Evolutionary conservation across 352 stramenopile species (phyloP), one percentile per base, ranked within the genome.

Genomic region (Phytophthora sansomeana): DNA sequence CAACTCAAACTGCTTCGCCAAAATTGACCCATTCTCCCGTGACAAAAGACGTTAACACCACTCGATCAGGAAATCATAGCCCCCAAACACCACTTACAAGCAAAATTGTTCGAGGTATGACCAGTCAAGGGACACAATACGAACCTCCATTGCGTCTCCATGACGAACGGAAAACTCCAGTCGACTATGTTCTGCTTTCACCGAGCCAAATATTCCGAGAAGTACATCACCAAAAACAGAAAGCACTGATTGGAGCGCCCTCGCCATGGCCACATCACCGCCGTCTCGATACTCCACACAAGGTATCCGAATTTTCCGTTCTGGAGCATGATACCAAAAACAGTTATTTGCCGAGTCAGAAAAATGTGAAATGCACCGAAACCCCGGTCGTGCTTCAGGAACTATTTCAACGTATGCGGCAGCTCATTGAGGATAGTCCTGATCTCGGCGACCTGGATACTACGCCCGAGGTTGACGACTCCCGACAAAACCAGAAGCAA

Each of bases 171-270:
- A 72, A 59, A 14, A 36, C 14, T 29, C 58, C 58, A 63, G 11
- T 72, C 29, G 64, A 72, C 26, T 72, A 72, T 29, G 50, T 72
- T 2, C 32, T 72, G 32, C 58, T 72, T 17, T 44, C 64, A 8
- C 64, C 64, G 35, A 72, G 64, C 16, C 50, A 72, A 46, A 72
- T 72, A 1, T 72, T 63, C 30, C 64, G 51, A n/a, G 58, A 68
- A 57, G 30, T 72, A 16, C 44, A 68, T 43, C 19, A 38, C 11
- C 43, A 63, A 68, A 63, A 53, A 16, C 39, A 54, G 14, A 54
- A 42, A 36, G 14, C 21, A 0, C 43, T 63, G 5, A 24, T 16
- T 17, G 28, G 50, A 32, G 42, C 49, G 24, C 49, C 29, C 53
- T 72, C 57, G 9, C 50, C 63, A 6, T 68, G 58, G 64, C 58